Percentiles rank a stretch among this genome's conserved stretches.
These are phyloP conservation scores for Sideroxylon spinosum DNA, from an alignment of 179 eudicot species.

Conservation along the genomic window DNA sequence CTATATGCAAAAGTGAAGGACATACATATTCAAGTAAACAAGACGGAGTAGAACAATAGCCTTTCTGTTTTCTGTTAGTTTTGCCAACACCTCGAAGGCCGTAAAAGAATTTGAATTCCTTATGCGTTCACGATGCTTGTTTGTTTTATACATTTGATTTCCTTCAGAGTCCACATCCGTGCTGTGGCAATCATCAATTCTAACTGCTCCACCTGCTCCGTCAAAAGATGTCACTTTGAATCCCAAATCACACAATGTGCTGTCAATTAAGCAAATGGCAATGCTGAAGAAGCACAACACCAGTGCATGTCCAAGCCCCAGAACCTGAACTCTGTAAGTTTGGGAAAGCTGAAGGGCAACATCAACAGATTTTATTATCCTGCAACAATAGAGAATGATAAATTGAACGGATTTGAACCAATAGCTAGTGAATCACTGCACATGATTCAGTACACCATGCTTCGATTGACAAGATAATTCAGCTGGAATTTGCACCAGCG, in stretches of 20 bases:
- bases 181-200: conserved; percentile 10
- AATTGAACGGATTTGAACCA: neutral
- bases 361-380: conserved; percentile 34
- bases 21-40: conserved; percentile 32
- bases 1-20: conserved; percentile 7
- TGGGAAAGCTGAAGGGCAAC: conserved; percentile 39
- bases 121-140: conserved; percentile 19
- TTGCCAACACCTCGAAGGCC: conserved; percentile 28
- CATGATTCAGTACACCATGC: neutral
- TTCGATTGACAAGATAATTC: neutral
- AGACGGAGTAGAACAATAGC: conserved; percentile 33
- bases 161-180: conserved; percentile 20
- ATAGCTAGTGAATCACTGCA: neutral
- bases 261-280: conserved; percentile 29
- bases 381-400: conserved; percentile 15
- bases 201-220: neutral
- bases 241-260: conserved; percentile 31
- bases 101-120: conserved; percentile 21
- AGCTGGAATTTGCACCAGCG: neutral
- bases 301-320: conserved; percentile 29
- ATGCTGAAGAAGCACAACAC: conserved; percentile 27
- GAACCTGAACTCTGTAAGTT: conserved; percentile 22
- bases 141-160: conserved; percentile 17
- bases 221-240: conserved; percentile 23
- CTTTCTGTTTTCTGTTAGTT: conserved; percentile 26